Conservation (phyloP, 2,329 filamentous ascomycete genomes). For the Aureobasidium sp. region DNA sequence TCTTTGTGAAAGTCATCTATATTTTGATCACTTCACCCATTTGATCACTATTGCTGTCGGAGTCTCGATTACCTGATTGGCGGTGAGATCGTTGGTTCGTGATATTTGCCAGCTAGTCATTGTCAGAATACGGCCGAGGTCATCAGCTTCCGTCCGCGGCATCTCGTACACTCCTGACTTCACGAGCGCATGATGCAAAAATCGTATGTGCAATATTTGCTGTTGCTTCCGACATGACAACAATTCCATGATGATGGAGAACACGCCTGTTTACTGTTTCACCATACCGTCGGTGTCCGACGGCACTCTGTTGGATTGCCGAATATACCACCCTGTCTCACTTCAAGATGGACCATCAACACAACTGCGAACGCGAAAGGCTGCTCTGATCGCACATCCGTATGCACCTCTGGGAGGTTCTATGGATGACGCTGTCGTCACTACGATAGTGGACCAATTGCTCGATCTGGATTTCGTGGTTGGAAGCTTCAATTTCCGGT, state of each 20-base stretch:
- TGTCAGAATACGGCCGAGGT: neutral
- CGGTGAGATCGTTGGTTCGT: neutral
- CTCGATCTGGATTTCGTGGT: constrained; percentile 66
- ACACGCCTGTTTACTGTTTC: constrained; percentile 35
- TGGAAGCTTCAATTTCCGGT: constrained; percentile 68
- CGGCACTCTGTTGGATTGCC: constrained; percentile 64
- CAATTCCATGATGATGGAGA: neutral
- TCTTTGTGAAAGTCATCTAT: too few relatives aligned
- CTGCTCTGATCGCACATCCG: constrained; percentile 73
- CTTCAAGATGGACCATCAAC: constrained; percentile 20
- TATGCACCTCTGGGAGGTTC: constrained; percentile 81
- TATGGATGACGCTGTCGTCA: constrained; percentile 74
- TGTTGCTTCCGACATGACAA: neutral
- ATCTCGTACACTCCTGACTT: neutral
- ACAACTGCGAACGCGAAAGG: constrained; percentile 24
- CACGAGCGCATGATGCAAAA: neutral
- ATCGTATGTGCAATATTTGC: neutral
- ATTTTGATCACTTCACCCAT: neutral
- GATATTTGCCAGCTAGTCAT: neutral
- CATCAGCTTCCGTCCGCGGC: neutral
- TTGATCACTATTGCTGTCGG: too few relatives aligned
- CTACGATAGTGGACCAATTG: constrained; percentile 53
- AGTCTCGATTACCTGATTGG: neutral
- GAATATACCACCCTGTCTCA: constrained; percentile 57
- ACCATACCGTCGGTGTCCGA: constrained; percentile 81